These are phyloP conservation scores for Termitomyces sp. DNA, from an alignment of 768 basidiomycete genomes.

Conservation along the genomic window DNA sequence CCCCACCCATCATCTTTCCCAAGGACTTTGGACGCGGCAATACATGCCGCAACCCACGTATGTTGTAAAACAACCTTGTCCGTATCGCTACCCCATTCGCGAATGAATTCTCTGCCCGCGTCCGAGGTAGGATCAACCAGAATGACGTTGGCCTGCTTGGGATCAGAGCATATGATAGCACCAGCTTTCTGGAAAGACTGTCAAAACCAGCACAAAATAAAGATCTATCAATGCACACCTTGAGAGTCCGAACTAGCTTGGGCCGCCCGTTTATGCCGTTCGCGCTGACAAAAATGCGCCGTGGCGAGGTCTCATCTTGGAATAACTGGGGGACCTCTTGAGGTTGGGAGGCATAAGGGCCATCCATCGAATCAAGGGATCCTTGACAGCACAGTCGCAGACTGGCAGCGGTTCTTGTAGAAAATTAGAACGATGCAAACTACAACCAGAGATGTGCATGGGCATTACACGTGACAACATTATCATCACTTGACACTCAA, in stretches of 20 bases:
- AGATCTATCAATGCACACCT: conserved; percentile 32
- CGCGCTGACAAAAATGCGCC: conserved; percentile 58
- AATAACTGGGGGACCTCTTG: conserved; percentile 24
- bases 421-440: background rate
- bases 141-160: conserved; percentile 52
- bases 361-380: conserved; percentile 7
- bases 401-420: background rate
- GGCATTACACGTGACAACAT: conserved; percentile 1
- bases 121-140: conserved; percentile 52
- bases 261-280: conserved; percentile 47
- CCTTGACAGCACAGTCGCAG: background rate
- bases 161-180: conserved; percentile 47
- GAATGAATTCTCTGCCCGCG: conserved; percentile 55
- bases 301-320: conserved; percentile 35
- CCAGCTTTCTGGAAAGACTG: conserved; percentile 44
- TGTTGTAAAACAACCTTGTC: conserved; percentile 52
- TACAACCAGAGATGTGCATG: background rate
- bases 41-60: conserved; percentile 49
- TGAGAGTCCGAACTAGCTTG: conserved; percentile 47
- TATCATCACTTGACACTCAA: background rate
- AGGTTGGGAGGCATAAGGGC: conserved; percentile 1
- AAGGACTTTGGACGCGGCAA: conserved; percentile 40
- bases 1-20: conserved; percentile 53
- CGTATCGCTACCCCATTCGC: conserved; percentile 52
- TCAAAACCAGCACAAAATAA: conserved; percentile 2